Evolutionary conservation across 768 basidiomycete species (phyloP).

Genomic region (Podaxis pistillaris): DNA sequence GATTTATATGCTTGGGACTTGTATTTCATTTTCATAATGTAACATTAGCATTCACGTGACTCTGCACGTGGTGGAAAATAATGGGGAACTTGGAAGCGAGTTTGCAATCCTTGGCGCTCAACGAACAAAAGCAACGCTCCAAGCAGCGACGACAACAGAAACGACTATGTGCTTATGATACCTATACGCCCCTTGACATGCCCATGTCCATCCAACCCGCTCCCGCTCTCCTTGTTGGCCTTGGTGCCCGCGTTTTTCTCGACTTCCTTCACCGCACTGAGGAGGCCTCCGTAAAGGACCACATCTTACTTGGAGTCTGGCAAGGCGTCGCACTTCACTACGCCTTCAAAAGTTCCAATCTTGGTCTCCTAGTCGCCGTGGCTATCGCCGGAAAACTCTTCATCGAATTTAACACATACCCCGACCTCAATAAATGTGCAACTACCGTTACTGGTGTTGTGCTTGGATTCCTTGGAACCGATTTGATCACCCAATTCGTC

Average conservation of each 20-base stretch:
- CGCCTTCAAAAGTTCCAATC: conserved; percentile 51
- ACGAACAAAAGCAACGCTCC: not conserved
- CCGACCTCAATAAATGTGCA: conserved; percentile 54
- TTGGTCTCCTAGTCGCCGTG: conserved; percentile 55
- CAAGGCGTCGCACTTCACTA: conserved; percentile 76
- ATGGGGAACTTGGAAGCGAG: not conserved
- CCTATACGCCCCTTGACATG: conserved; percentile 29
- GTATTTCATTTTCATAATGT: not conserved
- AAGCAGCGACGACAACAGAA: conserved; percentile 5
- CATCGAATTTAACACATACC: conserved; percentile 55
- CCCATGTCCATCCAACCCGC: conserved; percentile 49
- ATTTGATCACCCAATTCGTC: conserved; percentile 65
- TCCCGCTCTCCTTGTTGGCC: conserved; percentile 69
- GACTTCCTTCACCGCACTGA: conserved; percentile 52
- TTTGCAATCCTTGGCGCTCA: not conserved
- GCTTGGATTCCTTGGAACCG: conserved; percentile 69
- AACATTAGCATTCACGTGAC: not conserved
- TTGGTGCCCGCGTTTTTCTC: conserved; percentile 69
- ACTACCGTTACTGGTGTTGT: conserved; percentile 65
- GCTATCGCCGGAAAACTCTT: conserved; percentile 61
- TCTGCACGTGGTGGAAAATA: conserved; percentile 9
- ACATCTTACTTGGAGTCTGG: conserved; percentile 68
- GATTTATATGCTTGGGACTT: conserved; percentile 10
- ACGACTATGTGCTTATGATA: conserved; percentile 16
- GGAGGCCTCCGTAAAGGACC: conserved; percentile 51